Conservation (phyloP, 2,329 filamentous ascomycete genomes). For the Xylariaceae sp. region DNA sequence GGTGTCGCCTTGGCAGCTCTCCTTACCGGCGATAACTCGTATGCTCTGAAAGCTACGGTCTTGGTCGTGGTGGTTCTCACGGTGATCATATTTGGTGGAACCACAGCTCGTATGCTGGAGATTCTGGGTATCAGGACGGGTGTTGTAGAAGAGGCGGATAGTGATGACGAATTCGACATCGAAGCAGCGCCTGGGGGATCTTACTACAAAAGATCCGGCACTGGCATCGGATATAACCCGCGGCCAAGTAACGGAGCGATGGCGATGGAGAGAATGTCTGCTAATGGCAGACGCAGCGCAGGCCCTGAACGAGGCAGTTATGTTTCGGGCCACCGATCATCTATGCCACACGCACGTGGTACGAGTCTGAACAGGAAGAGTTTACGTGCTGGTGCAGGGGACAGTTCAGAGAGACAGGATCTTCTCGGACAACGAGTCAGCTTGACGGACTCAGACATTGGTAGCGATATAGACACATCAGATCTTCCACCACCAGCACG, state of each 20-base stretch:
- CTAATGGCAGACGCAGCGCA: conserved; percentile 24
- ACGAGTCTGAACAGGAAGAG: conserved; percentile 50
- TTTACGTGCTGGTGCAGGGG: conserved; percentile 35
- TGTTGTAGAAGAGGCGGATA: conserved; percentile 94
- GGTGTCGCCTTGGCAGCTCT: conserved; percentile 91
- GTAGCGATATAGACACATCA: conserved; percentile 60
- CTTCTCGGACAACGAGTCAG: conserved; percentile 45
- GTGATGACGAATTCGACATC: conserved; percentile 97
- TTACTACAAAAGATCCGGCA: conserved; percentile 75
- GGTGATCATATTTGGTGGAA: conserved; percentile 97
- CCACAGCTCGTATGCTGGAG: conserved; percentile 94
- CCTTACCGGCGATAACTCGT: conserved; percentile 73
- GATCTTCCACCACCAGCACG: conserved; percentile 59
- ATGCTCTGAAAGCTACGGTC: conserved; percentile 87
- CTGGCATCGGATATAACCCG: conserved; percentile 71
- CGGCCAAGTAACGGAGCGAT: conserved; percentile 57
- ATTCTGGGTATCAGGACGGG: conserved; percentile 95
- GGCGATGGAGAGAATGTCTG: conserved; percentile 48
- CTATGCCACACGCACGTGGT: conserved; percentile 38
- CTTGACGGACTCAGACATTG: conserved; percentile 54
- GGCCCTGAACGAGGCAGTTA: conserved; percentile 42
- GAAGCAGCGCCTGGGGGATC: conserved; percentile 67
- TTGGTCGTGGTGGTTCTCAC: conserved; percentile 94
- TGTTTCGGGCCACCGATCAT: conserved; percentile 50
- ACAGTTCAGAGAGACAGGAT: conserved; percentile 52